Evolutionary conservation across 1,284 basidiomycete genomes (phyloP), one percentile per base, ranked within the genome.

Genomic region (Ganoderma sp.): DNA sequence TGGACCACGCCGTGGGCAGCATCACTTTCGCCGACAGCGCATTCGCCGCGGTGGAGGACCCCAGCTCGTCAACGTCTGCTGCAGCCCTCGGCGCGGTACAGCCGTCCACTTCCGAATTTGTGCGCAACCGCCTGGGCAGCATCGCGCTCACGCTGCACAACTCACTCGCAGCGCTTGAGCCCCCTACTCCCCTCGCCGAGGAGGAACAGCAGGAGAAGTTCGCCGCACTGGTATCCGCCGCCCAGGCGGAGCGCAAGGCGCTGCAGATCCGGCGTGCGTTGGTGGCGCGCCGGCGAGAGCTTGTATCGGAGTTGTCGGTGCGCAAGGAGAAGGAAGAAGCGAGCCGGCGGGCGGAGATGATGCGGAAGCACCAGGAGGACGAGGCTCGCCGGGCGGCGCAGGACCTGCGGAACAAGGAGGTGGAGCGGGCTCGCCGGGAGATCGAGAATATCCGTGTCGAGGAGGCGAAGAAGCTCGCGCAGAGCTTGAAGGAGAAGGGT

Each of bases 281-380:
- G 72, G 90, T 98, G 25, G 93, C 94, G 17, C 89, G 95, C 52
- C 88, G 97, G 63, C 88, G 95, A 69, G 96, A 98, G 83, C 84
- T 98, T 61, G 84, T 96, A 67, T 91, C 91, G 69, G 96, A 99
- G 83, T 85, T 97, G 70, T 88, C 88, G 54, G 90, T 91, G 22
- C 87, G 95, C 73, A 93, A 94, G 79, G 95, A 97, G 83, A 95
- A 94, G 81, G 96, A 98, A 78, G 95, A 97, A 77, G 91, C 92
- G 1, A 88, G 89, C 64, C 85, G 91, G 60, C 88, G 92, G 61
- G 93, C 94, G 0, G 94, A 97, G 80, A 80, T 88, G 43, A 86
- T 82, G 15, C 82, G 90, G 66, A 82, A 86, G 72, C 90, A 91
- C 79, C 91, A 92, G 75, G 91, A 94, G 78, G 91, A 95, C 76